These are phyloP conservation scores for Ogataea philodendri DNA, from an alignment of 805 yeast species.

Conservation along the genomic window DNA sequence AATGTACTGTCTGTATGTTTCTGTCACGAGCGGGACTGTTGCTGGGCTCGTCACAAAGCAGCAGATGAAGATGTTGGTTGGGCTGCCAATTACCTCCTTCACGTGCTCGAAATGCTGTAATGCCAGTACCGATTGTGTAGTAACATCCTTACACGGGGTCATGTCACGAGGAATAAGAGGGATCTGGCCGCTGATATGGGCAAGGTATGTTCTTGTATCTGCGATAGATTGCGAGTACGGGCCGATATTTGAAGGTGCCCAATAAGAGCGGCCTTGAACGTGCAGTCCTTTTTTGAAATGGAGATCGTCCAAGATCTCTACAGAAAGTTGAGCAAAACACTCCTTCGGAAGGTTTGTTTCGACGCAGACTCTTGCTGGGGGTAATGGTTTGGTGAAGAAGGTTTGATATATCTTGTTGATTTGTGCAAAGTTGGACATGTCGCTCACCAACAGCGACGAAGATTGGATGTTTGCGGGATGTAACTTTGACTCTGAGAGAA, in stretches of 20 bases:
- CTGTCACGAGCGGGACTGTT: constrained; percentile 33
- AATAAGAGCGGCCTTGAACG: constrained; percentile 88
- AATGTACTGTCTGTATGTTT: constrained; percentile 47
- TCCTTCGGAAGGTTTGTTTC: constrained; percentile 50
- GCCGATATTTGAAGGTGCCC: constrained; percentile 99
- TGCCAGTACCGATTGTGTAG: constrained; percentile 49
- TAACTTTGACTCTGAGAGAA: constrained; percentile 34
- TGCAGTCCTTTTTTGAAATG: constrained; percentile 67
- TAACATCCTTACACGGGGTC: constrained; percentile 40
- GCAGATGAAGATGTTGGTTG: constrained; percentile 44
- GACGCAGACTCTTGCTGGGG: constrained; percentile 89
- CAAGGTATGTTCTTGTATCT: constrained; percentile 47
- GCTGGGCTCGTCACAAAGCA: constrained; percentile 49
- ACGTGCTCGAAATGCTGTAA: constrained; percentile 74
- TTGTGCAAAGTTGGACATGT: constrained; percentile 61
- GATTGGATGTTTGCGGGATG: constrained; percentile 51
- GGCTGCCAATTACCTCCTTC: constrained; percentile 49
- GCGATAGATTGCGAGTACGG: constrained; percentile 88
- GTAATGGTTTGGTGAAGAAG: constrained; percentile 58
- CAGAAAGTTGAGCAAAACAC: constrained; percentile 55
- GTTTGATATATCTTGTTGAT: constrained; percentile 61
- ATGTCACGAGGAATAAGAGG: constrained; percentile 75
- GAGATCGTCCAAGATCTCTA: constrained; percentile 42
- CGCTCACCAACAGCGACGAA: constrained; percentile 56
- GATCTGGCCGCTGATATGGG: constrained; percentile 84